Base-by-base conservation (phyloP, 352 stramenopile species). In the Detonula confervacea region DNA sequence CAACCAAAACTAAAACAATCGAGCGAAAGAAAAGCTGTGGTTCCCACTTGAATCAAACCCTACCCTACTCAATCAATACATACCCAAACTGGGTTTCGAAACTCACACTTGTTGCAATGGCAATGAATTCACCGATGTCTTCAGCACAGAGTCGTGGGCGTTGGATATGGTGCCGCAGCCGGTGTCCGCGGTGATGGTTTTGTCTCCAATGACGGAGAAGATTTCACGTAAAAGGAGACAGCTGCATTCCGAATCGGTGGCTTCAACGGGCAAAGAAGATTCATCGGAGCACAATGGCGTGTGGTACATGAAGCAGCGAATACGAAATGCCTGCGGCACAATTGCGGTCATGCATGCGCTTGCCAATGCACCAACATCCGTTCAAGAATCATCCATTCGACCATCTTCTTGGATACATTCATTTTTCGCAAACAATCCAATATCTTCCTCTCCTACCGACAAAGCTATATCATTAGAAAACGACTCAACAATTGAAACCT, bases 321-420 rank as follows among this genome's bases (percentile, higher is more conserved):
- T 99, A 47, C 93, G 96, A 27, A 99, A 99, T 85, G 96, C 97
- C 6, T 99, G 97, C 70, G 97, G 97, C 18, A 99, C 97, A 0
- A 94, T 99, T 81, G 97, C 95, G 22, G 90, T 99, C 24, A 86
- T 98, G 30, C 96, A 99, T 89, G 93, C 96, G 12, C 86, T 98
- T 27, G 92, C 95, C 25, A 99, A 98, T 87, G 94, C 92, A 81
- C 89, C 92, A 20, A 81, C 96, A 56, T 20, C 56, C 16, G 27
- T 83, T 42, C 65, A 63, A 56, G 49, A 64, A 12, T 52, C 55
- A 52, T n/a, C 33, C 20, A 83, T 90, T 44, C 42, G 54, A n/a
- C 47, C 56, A 16, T 59, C 74, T 57, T 87, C 77, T 2, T 92
- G 86, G 84, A 33, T 88, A 2, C 35, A 81, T 37, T 67, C 55